Evolutionary conservation across 306 rosid genomes (phyloP).

Genomic region (Arachis stenosperma): DNA sequence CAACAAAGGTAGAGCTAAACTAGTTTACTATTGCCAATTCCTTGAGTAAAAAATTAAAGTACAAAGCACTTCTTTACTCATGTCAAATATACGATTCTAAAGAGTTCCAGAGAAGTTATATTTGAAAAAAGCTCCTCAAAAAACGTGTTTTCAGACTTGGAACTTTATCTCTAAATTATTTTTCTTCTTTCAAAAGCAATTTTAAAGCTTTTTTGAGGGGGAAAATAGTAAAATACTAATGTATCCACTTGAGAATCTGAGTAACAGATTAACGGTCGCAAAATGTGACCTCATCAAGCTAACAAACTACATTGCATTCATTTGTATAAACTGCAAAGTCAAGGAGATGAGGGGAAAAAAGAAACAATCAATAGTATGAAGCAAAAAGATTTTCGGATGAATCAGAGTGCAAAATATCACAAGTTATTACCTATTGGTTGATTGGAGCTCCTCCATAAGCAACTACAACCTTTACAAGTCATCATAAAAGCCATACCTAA

Average conservation of each 20-base stretch:
- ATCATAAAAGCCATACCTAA: conserved; percentile 98
- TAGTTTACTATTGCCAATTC: conserved; percentile 8
- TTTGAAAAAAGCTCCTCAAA: not conserved
- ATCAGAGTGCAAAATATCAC: no score
- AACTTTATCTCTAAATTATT: not conserved
- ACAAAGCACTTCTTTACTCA: conserved; percentile 26
- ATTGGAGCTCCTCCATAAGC: no score
- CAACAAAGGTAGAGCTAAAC: not conserved
- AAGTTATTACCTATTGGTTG: no score
- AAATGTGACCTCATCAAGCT: conserved; percentile 26
- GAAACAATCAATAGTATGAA: conserved; percentile 2
- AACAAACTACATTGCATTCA: conserved; percentile 24
- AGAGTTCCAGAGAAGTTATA: not conserved
- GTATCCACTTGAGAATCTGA: conserved; percentile 21
- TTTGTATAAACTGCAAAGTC: not conserved
- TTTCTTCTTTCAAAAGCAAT: not conserved
- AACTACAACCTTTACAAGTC: no score
- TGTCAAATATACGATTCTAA: not conserved
- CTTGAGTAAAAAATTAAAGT: not conserved
- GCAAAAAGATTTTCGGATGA: no score
- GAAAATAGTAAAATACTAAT: not conserved
- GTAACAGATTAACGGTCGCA: conserved; percentile 19
- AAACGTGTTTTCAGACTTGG: conserved; percentile 4
- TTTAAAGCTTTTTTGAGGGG: not conserved
- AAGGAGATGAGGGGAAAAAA: conserved; percentile 4